Evolutionary conservation across 768 basidiomycete species (phyloP).

Genomic region (Symmetrospora coprosmae): DNA sequence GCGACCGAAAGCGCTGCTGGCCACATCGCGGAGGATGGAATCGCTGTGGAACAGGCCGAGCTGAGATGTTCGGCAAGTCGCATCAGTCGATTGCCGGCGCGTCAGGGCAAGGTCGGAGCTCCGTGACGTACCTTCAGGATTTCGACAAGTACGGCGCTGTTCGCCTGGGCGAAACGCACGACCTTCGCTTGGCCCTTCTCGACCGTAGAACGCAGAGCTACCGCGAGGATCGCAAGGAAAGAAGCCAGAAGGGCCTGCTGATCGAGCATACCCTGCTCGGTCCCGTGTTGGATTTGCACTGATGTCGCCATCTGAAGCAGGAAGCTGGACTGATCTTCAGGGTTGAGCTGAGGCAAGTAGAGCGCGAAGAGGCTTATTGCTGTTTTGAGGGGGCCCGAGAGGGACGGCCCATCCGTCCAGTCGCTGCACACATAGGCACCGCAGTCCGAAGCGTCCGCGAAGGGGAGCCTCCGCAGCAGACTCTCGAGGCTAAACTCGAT

Average conservation of each 20-base stretch:
- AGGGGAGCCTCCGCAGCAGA: no score
- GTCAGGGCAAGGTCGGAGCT: neutral
- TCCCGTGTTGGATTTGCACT: neutral
- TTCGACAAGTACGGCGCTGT: slow-evolving; percentile 28
- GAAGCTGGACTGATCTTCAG: slow-evolving; percentile 38
- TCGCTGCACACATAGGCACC: no score
- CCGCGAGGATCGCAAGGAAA: neutral
- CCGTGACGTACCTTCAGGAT: neutral
- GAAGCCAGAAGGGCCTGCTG: neutral
- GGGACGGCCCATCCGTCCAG: slow-evolving; percentile 53
- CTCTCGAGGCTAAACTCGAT: no score
- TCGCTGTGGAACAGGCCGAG: slow-evolving; percentile 72
- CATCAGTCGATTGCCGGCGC: neutral
- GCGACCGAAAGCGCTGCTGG: slow-evolving; percentile 78
- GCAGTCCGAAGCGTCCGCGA: no score
- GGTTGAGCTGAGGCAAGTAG: slow-evolving; percentile 64
- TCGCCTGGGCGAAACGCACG: no score
- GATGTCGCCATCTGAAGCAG: slow-evolving; percentile 28
- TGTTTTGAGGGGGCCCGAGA: slow-evolving; percentile 70
- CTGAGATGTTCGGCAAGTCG: slow-evolving; percentile 41
- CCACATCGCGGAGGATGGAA: slow-evolving; percentile 55
- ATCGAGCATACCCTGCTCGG: neutral
- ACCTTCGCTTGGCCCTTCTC: neutral
- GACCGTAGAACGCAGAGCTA: neutral
- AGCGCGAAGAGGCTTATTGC: slow-evolving; percentile 74